Base-by-base conservation (phyloP, 257 asterid species). In the Striga asiatica region DNA sequence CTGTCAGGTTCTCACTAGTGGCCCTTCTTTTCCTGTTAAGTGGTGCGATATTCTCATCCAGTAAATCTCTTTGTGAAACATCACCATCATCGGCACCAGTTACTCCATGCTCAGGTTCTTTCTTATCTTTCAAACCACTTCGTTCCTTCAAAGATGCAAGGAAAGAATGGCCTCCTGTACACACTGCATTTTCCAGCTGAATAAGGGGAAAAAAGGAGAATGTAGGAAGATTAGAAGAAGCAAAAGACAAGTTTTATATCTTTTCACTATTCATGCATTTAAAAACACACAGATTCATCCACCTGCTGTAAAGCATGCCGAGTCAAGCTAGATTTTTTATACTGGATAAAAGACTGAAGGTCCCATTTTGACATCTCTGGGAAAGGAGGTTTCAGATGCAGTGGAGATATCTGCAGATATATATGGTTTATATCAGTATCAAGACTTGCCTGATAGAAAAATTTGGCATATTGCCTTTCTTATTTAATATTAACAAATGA, bases 131-230 rank as follows among this genome's bases (percentile, higher is more conserved):
- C 69, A 78, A 64, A 58, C 88, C 77, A 66, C 92, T 75, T 65
- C 60, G 60, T 58, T 81, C 81, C 68, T 71, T 81, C 62, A 81
- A 69, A 60, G 81, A 71, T 49, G 64, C 73, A 56, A 60, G 69
- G 53, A 66, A 51, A 66, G 86, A 66, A 75, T 71, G 61, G 6
- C 64, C 66, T 35, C 76, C 77, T 25, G 62, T 57, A 37, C 67
- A 72, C 66, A 78, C 62, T 39, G 70, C 81, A 65, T 74, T 73
- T 70, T 83, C 81, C 37, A 80, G 67, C 89, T 84, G 74, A 53
- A 65, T 37, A 48, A 70, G n/a, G 37, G 58, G 32, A 59, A 5
- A 29, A 29, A 51, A 42, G 38, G 47, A 5, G 2, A 35, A n/a
- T n/a, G n/a, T n/a, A n/a, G 24, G 42, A 17, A 67, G 65, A 43